phyloP scores from a whole-genome alignment of 495 filamentous ascomycete species.

The Pyrenula massariospora region DNA sequence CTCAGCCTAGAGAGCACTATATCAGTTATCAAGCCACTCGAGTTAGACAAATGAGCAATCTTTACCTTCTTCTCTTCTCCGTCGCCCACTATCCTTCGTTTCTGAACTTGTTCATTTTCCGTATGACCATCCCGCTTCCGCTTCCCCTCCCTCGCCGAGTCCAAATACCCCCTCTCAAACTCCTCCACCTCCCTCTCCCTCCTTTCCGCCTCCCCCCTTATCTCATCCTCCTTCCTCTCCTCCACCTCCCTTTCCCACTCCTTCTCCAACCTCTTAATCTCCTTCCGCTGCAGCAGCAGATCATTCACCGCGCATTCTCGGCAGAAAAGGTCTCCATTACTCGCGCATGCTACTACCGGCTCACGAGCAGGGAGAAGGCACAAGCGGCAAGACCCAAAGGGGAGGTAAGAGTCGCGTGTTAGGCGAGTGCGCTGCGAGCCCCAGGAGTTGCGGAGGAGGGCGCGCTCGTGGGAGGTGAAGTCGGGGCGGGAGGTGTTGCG shows the following conservation, averaged over 20 bases:
- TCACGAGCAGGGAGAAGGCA: slow-evolving; percentile 76
- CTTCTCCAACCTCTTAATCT: slow-evolving; percentile 75
- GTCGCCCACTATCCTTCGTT: slow-evolving; percentile 51
- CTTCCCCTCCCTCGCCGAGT: slow-evolving; percentile 3
- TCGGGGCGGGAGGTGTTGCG: slow-evolving; percentile 92
- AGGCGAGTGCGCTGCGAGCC: slow-evolving; percentile 75
- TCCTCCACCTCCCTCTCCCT: slow-evolving; percentile 43
- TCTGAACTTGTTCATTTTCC: slow-evolving; percentile 28
- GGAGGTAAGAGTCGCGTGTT: slow-evolving; percentile 82
- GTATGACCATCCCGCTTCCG: slow-evolving; percentile 3
- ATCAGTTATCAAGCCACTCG: too few species aligned
- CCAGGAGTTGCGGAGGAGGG: slow-evolving; percentile 68
- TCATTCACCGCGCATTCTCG: slow-evolving; percentile 89
- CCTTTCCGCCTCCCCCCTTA: slow-evolving; percentile 44
- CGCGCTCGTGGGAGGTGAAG: slow-evolving; percentile 89
- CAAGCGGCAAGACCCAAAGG: slow-evolving; percentile 81
- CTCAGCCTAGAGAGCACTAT: neutral
- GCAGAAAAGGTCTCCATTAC: slow-evolving; percentile 89
- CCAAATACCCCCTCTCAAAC: slow-evolving; percentile 41
- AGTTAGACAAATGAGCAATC: neutral
- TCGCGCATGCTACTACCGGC: slow-evolving; percentile 68
- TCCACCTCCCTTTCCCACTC: slow-evolving; percentile 49
- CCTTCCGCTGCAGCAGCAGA: slow-evolving; percentile 80
- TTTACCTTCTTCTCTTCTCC: slow-evolving; percentile 66
- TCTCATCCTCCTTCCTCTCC: slow-evolving; percentile 17